Evolutionary conservation across 441 rosid genomes (phyloP), one percentile per base, ranked within the genome.

Genomic region (Aleurites moluccanus): DNA sequence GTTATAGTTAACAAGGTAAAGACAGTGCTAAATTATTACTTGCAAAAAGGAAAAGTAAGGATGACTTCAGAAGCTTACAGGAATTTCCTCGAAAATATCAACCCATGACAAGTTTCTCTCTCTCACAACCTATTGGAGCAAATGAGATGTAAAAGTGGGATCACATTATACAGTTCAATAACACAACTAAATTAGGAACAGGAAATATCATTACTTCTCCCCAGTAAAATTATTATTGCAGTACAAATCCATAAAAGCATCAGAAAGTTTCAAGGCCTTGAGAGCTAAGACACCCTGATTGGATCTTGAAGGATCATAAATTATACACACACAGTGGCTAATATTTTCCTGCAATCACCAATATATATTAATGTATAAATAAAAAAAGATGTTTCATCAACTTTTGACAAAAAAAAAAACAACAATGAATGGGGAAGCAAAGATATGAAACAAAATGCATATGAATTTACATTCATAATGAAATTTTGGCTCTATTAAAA

Each of bases 1-100:
- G 50, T 15, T 65, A 42, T 11, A 67, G n/a, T 67, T 55, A 56
- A 53, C 18, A 21, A 65, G 40, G 40, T 38, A 38, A 40, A 53
- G 49, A 53, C n/a, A 72, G 7, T 20, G 40, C 11, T 13, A 52
- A 21, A 25, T 49, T 60, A 38, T 73, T 66, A 15, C 52, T 44
- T 16, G 6, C 5, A 0, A 6, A 2, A 23, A n/a, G 25, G 57
- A 14, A 23, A 75, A 61, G 73, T 8, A 64, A 52, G 21, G 76
- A 67, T 63, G 42, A 67, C 53, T 28, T 28, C 70, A 49, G 66
- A 79, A 64, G 72, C 97, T 88, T 91, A 96, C 99, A 30, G 99
- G 99, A 69, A 96, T 96, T 80, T 96, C 99, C 81, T 96, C 99
- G 77, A 96, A 96, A 70, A 96, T 93, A 83, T 93, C 98, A 86